Conservation (phyloP, 202 grass and related monocot species). For the Zizania palustris region DNA sequence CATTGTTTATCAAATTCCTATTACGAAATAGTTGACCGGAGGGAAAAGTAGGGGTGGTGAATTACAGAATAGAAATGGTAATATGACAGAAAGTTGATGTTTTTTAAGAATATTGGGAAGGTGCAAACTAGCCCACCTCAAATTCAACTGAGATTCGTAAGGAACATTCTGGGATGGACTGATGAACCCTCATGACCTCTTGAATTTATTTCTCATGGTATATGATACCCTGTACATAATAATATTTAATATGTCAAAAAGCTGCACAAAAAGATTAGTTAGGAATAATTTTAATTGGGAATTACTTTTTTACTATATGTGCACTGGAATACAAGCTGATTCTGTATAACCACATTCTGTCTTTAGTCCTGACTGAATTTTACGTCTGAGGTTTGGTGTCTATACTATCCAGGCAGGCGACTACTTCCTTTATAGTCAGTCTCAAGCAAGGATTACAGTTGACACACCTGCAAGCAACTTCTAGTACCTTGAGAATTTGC, state of each 20-base stretch:
- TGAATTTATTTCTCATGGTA: neutral
- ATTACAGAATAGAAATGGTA: neutral
- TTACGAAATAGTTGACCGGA: neutral
- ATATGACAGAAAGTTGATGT: too few species aligned
- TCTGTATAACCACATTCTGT: neutral
- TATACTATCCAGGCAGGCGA: conserved; percentile 44
- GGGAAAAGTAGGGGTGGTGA: neutral
- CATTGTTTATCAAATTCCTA: neutral
- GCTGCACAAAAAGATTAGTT: conserved; percentile 3
- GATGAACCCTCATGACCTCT: neutral
- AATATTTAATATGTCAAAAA: neutral
- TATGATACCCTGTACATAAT: neutral
- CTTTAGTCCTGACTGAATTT: conserved; percentile 29
- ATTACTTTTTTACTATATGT: neutral
- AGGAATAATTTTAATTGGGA: neutral
- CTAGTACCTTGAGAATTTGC: conserved; percentile 67
- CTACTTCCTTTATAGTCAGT: conserved; percentile 57
- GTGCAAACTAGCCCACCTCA: neutral
- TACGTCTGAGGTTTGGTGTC: conserved; percentile 28
- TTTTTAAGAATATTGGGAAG: neutral
- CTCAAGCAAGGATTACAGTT: conserved; percentile 45
- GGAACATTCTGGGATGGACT: neutral
- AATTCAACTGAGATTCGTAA: neutral
- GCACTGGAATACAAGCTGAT: neutral
- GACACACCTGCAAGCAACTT: conserved; percentile 67